A percentile compares a stretch with the other conserved stretches of the same genome.
Evolutionary conservation across 352 stramenopile genomes (phyloP).

Genomic region (Pythium graminicola): DNA sequence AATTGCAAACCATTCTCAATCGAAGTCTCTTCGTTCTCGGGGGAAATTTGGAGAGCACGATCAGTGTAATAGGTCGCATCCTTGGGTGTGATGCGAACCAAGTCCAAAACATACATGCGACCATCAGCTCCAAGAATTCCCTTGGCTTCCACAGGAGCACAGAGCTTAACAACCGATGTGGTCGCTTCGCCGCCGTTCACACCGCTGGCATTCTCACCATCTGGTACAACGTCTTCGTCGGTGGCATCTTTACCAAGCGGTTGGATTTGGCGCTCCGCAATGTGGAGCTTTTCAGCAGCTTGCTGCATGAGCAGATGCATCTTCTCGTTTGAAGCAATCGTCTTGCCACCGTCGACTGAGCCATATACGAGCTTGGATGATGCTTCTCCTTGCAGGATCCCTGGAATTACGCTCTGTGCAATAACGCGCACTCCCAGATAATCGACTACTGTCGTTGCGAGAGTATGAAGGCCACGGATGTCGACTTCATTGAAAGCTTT

Average conservation of each 20-base stretch:
- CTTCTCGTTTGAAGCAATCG: conserved; percentile 84
- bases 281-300: conserved; percentile 78
- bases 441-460: conserved; percentile 93
- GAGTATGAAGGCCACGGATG: conserved; percentile 86
- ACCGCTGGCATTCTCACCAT: conserved; percentile 8
- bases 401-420: conserved; percentile 94
- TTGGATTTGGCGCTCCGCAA: conserved; percentile 81
- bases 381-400: conserved; percentile 94
- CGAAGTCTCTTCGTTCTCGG: conserved; percentile 23
- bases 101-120: conserved; percentile 92
- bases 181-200: conserved; percentile 40
- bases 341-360: conserved; percentile 89
- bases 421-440: conserved; percentile 93
- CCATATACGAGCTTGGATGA: conserved; percentile 93
- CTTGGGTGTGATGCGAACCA: conserved; percentile 92
- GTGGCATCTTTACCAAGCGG: conserved; percentile 57
- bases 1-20: conserved; percentile 54
- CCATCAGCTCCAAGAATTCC: conserved; percentile 93
- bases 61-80: conserved; percentile 91
- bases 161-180: conserved; percentile 68
- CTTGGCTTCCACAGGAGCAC: conserved; percentile 93
- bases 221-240: conserved; percentile 34
- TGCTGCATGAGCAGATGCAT: conserved; percentile 90
- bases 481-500: conserved; percentile 90
- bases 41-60: neutral